Evolutionary conservation across 169 alveolate genomes (phyloP), one percentile per base, ranked within the genome.

Genomic region (Theileria parva): DNA sequence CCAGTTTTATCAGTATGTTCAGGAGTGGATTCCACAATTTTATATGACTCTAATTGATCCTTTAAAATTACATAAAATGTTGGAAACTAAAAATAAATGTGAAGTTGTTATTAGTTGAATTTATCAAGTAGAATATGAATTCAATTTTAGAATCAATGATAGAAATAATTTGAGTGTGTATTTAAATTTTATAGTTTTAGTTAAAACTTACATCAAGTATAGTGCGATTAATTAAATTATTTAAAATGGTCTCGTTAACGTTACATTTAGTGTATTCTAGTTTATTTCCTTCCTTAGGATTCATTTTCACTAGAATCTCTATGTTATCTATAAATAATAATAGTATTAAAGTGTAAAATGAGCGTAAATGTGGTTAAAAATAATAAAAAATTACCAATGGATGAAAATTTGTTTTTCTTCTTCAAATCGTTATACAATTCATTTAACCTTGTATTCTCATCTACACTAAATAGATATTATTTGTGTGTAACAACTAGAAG

Each of bases 141-240:
- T 44, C 0, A 0, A 11, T 4, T 13, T 11, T 44, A 44, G 53
- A 44, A 44, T 44, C 53, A 44, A 44, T 44, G 8, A 4, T 44
- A 44, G 2, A 0, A 44, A 44, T 44, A 44, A 44, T 44, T 44
- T 44, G 15, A 44, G 17, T 44, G 17, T 44, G 17, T 44, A 44
- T 13, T 25, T 25, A 21, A 57, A 6, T 65, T 70, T 19, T n/a
- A n/a, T 57, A 70, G 21, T 17, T 13, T 11, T 19, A 53, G 2
- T 0, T 19, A 23, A 53, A 2, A 81, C 88, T 30, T 19, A 81
- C 88, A 50, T 81, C 88, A 0, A 61, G 50, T n/a, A 81, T 27
- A 44, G 7, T 81, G 30, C 79, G 48, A 25, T 81, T 48, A 32
- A 21, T 72, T 8, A 81, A 30, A 68, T 75, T 81, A 15, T 70